Evolutionary conservation across 2,329 filamentous ascomycete species (phyloP), one percentile per base, ranked within the genome.

Genomic region (Aspergillus hortae): DNA sequence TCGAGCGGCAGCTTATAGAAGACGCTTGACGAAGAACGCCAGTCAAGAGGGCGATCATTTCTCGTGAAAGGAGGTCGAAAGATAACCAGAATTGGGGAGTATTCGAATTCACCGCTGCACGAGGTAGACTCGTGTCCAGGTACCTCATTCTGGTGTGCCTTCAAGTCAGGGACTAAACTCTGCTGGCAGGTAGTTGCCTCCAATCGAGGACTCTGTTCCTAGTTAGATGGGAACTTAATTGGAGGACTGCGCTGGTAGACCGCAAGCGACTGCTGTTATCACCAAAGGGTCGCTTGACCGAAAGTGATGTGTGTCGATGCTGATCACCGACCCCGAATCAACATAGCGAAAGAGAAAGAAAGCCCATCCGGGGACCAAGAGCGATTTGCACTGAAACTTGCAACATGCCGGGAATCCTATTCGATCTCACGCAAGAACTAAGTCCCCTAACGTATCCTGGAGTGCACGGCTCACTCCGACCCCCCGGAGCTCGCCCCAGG

Each of bases 361-460:
- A n/a, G n/a, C 43, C 38, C 47, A 42, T 54, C 23, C 25, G 30
- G 52, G 32, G 30, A 38, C 51, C 38, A 46, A 51, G 43, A 50
- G 40, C 21, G 27, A 30, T 30, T 30, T 30, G 27, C 27, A 30
- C 27, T 30, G 27, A 40, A 51, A 51, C 45, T 60, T 52, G 56
- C 51, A 57, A 61, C 56, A 56, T 57, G 46, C 53, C 41, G 36
- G 19, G 32, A 12, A 35, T 54, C 30, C 36, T 15, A 52, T 55
- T 51, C 48, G 43, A 27, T 50, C 48, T 42, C 44, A 50, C 52
- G 43, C 54, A 56, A 51, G 46, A 40, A 47, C 21, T 49, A 46
- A 32, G 25, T 10, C 44, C 53, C 41, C 46, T 45, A 51, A 36
- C 44, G n/a, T 27, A 54, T 25, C 48, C 15, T 47, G 38, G 27